These are phyloP conservation scores for Coemansia pectinata DNA, from an alignment of 192 early-diverging fungal genomes.

Conservation along the genomic window DNA sequence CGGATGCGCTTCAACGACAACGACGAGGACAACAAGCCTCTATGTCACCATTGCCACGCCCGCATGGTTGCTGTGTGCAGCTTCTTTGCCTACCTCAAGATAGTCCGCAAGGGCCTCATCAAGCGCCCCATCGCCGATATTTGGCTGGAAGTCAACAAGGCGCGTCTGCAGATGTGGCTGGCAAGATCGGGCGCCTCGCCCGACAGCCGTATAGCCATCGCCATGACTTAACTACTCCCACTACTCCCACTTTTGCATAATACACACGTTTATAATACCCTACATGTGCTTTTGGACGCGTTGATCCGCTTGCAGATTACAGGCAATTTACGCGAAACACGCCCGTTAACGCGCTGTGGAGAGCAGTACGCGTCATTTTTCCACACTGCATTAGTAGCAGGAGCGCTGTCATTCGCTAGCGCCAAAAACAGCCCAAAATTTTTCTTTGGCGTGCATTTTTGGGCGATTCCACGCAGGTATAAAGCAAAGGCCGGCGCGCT, in stretches of 20 bases:
- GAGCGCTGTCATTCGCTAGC: not conserved
- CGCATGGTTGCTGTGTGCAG: constrained; percentile 54
- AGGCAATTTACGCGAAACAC: constrained; percentile 2
- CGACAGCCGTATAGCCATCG: constrained; percentile 29
- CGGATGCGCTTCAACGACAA: constrained; percentile 48
- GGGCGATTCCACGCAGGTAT: not conserved
- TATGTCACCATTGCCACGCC: constrained; percentile 38
- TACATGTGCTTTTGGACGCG: not conserved
- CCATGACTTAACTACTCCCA: not conserved
- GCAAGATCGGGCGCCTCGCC: constrained; percentile 44
- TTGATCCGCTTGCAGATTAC: not conserved
- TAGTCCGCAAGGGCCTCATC: constrained; percentile 47
- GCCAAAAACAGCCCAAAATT: not conserved
- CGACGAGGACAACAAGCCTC: constrained; percentile 47
- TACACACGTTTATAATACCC: not conserved
- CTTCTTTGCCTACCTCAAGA: constrained; percentile 50
- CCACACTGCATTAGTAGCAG: not conserved
- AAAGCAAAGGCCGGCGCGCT: not conserved
- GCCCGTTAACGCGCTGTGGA: not conserved
- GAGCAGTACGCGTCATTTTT: not conserved
- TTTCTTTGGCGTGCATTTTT: not conserved
- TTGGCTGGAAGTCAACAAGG: constrained; percentile 52
- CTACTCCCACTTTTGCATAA: not conserved
- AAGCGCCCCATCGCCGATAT: constrained; percentile 50
- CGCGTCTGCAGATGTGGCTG: constrained; percentile 51